Evolutionary conservation across 306 rosid genomes (phyloP).

Genomic region (Begonia loranthoides): DNA sequence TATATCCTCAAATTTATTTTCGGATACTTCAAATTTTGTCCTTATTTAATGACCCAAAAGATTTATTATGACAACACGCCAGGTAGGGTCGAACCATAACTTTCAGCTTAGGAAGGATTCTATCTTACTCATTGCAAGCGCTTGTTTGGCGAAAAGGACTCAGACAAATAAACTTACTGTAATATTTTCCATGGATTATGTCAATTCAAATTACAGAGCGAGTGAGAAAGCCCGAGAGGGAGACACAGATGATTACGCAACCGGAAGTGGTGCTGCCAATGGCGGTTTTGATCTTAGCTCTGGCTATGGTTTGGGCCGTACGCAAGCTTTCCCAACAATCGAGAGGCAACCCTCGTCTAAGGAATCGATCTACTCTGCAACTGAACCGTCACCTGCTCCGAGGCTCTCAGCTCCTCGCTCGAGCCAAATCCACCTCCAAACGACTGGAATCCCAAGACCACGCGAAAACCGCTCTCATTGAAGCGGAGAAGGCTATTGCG

Average conservation of each 20-base stretch:
- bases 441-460: slow-evolving; percentile 19
- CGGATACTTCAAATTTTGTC: too few species aligned
- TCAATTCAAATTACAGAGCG: neutral
- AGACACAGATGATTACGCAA: slow-evolving; percentile 18
- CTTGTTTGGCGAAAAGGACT: too few species aligned
- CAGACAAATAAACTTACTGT: too few species aligned
- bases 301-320: slow-evolving; percentile 19
- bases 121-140: too few species aligned
- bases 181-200: too few species aligned
- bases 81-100: too few species aligned
- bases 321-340: slow-evolving; percentile 18
- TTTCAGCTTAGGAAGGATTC: too few species aligned
- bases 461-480: slow-evolving; percentile 36
- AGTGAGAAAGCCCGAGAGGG: neutral
- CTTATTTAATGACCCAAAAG: too few species aligned
- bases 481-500: slow-evolving; percentile 38
- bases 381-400: slow-evolving; percentile 32
- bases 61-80: too few species aligned
- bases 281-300: slow-evolving; percentile 26
- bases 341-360: slow-evolving; percentile 21
- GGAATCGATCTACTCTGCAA: slow-evolving; percentile 19
- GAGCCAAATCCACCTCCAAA: slow-evolving; percentile 29
- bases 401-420: slow-evolving; percentile 36
- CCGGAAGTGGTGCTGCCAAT: slow-evolving; percentile 26
- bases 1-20: too few species aligned